These are phyloP conservation scores for Scheffersomyces stambukii DNA, from an alignment of 1,139 yeast species.

Conservation along the genomic window DNA sequence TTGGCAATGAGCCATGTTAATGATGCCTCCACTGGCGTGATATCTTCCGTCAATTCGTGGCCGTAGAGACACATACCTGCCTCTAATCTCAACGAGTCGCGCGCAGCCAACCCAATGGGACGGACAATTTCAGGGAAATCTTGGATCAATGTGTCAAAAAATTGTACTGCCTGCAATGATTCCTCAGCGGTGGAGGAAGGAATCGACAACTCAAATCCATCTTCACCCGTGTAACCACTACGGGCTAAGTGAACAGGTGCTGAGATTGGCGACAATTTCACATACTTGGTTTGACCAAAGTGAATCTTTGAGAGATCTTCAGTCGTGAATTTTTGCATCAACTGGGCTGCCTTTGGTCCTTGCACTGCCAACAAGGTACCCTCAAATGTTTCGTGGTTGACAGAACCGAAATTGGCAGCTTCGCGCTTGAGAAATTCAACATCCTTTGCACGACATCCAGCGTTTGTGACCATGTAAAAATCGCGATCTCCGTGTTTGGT, in stretches of 20 bases:
- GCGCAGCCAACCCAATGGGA: constrained; percentile 94
- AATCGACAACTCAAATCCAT: constrained; percentile 90
- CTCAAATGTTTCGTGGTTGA: constrained; percentile 61
- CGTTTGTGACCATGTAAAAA: constrained; percentile 92
- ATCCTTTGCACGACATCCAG: constrained; percentile 89
- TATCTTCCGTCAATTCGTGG: constrained; percentile 76
- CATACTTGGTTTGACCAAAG: constrained; percentile 69
- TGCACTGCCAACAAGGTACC: constrained; percentile 86
- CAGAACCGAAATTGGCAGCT: constrained; percentile 39
- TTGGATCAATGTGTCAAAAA: constrained; percentile 59
- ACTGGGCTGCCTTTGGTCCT: constrained; percentile 76
- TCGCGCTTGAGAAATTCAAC: constrained; percentile 56
- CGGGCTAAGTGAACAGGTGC: constrained; percentile 70
- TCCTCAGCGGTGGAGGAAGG: constrained; percentile 50
- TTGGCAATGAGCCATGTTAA: constrained; percentile 88
- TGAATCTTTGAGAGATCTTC: constrained; percentile 56
- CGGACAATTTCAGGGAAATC: constrained; percentile 55
- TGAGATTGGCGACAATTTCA: constrained; percentile 44
- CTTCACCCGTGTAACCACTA: constrained; percentile 98
- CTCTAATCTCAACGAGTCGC: constrained; percentile 91
- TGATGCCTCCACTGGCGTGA: constrained; percentile 85
- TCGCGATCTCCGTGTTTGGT: constrained; percentile 77
- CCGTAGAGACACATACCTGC: constrained; percentile 99
- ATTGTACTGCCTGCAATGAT: constrained; percentile 43
- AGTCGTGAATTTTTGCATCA: constrained; percentile 61